Evolutionary conservation across 208 protist species (phyloP).

Genomic region (Leishmania arabica): DNA sequence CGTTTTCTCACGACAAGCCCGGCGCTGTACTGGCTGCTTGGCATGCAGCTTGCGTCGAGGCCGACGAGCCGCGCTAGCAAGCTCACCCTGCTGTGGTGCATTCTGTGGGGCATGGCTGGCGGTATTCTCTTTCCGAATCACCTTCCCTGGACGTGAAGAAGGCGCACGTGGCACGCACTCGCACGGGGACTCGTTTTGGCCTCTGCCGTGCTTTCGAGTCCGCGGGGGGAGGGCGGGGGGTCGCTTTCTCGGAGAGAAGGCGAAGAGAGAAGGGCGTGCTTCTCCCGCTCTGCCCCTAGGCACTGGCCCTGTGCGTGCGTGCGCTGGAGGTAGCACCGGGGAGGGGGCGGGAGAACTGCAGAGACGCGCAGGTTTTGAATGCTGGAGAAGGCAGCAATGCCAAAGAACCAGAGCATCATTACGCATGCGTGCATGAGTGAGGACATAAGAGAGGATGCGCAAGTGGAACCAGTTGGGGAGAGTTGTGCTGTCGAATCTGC

Average conservation of each 20-base stretch:
- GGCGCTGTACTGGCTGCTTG: slow-evolving; percentile 66
- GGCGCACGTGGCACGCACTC: neutral
- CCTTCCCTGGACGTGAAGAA: slow-evolving; percentile 73
- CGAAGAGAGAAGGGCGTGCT: neutral
- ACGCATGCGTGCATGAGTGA: neutral
- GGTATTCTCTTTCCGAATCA: slow-evolving; percentile 73
- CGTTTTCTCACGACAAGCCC: slow-evolving; percentile 73
- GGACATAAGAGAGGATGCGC: neutral
- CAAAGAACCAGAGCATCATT: no score
- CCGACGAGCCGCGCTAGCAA: slow-evolving; percentile 35
- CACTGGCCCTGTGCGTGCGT: no score
- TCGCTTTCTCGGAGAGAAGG: neutral
- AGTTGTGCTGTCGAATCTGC: neutral
- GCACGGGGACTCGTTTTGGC: neutral
- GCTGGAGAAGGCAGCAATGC: no score
- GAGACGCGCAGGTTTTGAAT: no score
- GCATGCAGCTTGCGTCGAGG: slow-evolving; percentile 43
- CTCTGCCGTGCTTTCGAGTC: neutral
- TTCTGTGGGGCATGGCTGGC: slow-evolving; percentile 58
- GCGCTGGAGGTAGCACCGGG: no score
- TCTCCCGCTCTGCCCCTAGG: no score
- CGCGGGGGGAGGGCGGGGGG: no score
- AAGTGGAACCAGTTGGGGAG: neutral
- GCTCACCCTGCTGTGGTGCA: slow-evolving; percentile 48
- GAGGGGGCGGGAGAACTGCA: no score